Base-by-base conservation (phyloP, 192 early-diverging fungal genomes). In the Coemansia sp. region DNA sequence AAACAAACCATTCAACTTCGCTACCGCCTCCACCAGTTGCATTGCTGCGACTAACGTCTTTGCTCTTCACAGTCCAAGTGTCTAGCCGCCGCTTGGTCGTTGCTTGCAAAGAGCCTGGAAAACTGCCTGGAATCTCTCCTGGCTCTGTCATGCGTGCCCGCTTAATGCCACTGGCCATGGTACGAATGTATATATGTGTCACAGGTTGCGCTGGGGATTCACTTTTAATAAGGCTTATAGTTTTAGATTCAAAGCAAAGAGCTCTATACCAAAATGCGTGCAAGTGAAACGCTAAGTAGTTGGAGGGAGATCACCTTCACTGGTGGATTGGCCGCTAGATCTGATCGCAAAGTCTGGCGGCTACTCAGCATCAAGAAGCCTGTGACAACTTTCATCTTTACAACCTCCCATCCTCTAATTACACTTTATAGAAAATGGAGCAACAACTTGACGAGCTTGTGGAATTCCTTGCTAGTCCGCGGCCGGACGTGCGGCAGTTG, bases 401-500 rank as follows among this genome's bases (percentile, higher is more conserved):
- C 23, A n/a, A n/a, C 52, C 22, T 23, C 23, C 24, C 56, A 26
- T 34, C 19, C 2, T 5, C 23, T 23, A 22, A 5, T 3, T 31
- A n/a, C n/a, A n/a, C n/a, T n/a, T n/a, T n/a, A n/a, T 34, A 10
- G 12, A 7, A 27, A 30, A 82, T 83, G 81, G 81, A 75, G 38
- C 54, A 56, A 21, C 81, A 83, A 55, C 50, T 83, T 60, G 72
- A 81, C 66, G 74, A 78, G 82, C 88, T 94, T 55, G 74, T 94
- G 48, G 85, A 80, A 10, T 93, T 92, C 62, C 66, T 94, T 61
- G 82, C 84, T 24, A 88, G 89, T 62, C 84, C 86, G 7, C 77
- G 88, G 68, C 73, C 85, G n/a, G 92, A 93, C 76, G 91, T 95
- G 64, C 85, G 94, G 47, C 83, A 91, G 57, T 83, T 93, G 60